phyloP scores from a whole-genome alignment of 1,284 basidiomycete species.

The Austroboletus novae-zelandiae region DNA sequence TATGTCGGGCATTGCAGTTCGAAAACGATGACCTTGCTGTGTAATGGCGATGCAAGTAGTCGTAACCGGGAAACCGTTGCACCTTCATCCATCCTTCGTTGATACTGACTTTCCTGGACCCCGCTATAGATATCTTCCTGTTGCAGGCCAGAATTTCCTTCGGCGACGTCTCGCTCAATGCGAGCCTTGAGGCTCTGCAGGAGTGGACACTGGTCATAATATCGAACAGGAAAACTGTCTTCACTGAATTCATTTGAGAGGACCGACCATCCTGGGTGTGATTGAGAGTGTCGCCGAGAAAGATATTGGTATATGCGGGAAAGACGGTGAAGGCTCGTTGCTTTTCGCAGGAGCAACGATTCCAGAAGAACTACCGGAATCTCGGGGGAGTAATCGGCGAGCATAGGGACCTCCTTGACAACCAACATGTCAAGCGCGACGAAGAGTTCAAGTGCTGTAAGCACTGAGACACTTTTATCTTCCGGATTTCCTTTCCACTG shows the following conservation, averaged over 20 bases:
- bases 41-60: neutral
- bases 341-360: neutral
- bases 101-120: no score
- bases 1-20: slow-evolving; percentile 4
- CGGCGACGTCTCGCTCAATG: neutral
- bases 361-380: neutral
- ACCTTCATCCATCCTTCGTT: slow-evolving; percentile 30
- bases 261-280: neutral
- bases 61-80: slow-evolving; percentile 26
- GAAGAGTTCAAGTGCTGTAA: neutral
- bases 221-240: slow-evolving; percentile 9
- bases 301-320: neutral
- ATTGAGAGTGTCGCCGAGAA: neutral
- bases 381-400: neutral
- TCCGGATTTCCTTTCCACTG: neutral
- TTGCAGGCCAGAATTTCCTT: neutral
- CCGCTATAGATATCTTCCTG: neutral
- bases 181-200: slow-evolving; percentile 1
- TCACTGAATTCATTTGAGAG: slow-evolving; percentile 21
- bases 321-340: neutral
- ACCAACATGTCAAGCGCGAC: neutral
- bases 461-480: neutral
- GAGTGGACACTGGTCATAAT: neutral
- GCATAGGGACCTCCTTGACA: neutral
- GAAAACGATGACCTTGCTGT: slow-evolving; percentile 3